Percentiles rank a stretch among this genome's conserved stretches.
Conservation (phyloP, 345 rosid genomes). For the Abelmoschus esculentus region DNA sequence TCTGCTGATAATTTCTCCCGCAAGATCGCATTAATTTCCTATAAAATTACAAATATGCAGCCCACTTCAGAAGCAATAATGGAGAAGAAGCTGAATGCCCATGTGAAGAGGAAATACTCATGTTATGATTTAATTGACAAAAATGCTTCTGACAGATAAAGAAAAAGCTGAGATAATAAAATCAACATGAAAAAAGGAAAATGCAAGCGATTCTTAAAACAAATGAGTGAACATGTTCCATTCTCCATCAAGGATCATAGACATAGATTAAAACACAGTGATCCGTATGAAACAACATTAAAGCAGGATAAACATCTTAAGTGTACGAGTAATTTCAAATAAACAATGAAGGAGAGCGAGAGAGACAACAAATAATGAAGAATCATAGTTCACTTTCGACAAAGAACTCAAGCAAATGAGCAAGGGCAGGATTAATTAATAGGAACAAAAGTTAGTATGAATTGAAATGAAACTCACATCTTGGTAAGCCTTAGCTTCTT, state of each 20-base stretch:
- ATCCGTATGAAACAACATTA: neutral
- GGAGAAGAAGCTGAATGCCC: neutral
- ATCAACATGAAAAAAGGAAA: neutral
- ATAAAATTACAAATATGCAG: constrained; percentile 10
- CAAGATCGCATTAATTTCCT: constrained; percentile 90
- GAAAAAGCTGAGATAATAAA: neutral
- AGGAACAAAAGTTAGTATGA: neutral
- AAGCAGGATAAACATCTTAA: neutral
- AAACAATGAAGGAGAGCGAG: neutral
- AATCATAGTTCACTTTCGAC: neutral
- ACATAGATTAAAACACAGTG: neutral
- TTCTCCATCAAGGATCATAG: neutral
- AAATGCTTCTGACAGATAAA: neutral
- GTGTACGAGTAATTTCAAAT: neutral
- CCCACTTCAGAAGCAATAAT: neutral
- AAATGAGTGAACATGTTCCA: neutral
- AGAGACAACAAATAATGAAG: neutral
- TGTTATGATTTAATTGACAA: neutral
- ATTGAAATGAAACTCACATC: constrained; percentile 51
- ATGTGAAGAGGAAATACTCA: neutral
- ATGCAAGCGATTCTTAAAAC: neutral
- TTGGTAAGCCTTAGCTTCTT: constrained; percentile 90
- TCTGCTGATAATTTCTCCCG: constrained; percentile 88
- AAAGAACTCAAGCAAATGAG: neutral
- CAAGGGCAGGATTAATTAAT: neutral